Evolutionary conservation across 2,329 filamentous ascomycete genomes (phyloP), one percentile per base, ranked within the genome.

Genomic region (Zymoseptoria tritici): DNA sequence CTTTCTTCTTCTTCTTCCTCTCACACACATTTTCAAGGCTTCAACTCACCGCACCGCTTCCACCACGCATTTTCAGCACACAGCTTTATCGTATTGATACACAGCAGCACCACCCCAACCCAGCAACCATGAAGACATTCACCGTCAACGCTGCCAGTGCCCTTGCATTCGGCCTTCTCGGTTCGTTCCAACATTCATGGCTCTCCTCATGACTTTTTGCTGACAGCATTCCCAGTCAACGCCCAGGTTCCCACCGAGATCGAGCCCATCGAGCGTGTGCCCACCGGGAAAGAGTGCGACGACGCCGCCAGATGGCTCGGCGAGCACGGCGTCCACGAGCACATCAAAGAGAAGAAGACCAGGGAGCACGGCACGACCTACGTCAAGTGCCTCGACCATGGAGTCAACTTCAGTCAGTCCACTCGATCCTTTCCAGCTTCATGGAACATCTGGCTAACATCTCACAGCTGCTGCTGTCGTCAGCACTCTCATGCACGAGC

Each of bases 1-100:
- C n/a, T 54, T 16, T 57, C 46, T 26, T 55, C 52, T 42, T 56
- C 57, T 51, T 21, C 31, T 49, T 29, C 22, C 19, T 22, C 57
- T 57, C 36, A 21, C 49, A 49, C 55, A 46, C 36, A 46, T 6
- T 2, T 55, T 19, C n/a, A 21, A 49, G 8, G 20, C 54, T 58
- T 36, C 56, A 9, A 29, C 52, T 21, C 51, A 26, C 19, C 31
- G 50, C 52, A 53, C 53, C 56, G 20, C 31, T 19, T 26, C 20
- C 52, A 58, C 21, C 51, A 54, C 16, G 36, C 36, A 46, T 46
- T 46, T 16, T 46, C 36, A 46, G 36, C 36, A 46, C 13, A 16
- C 36, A 46, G 36, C 36, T 46, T 46, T 46, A 46, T n/a, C 36
- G 13, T n/a, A 46, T 46, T 54, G 49, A 54, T 54, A 36, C 56